Base-by-base conservation (phyloP, 2,329 filamentous ascomycete genomes). In the Pestalotiopsis sp. region DNA sequence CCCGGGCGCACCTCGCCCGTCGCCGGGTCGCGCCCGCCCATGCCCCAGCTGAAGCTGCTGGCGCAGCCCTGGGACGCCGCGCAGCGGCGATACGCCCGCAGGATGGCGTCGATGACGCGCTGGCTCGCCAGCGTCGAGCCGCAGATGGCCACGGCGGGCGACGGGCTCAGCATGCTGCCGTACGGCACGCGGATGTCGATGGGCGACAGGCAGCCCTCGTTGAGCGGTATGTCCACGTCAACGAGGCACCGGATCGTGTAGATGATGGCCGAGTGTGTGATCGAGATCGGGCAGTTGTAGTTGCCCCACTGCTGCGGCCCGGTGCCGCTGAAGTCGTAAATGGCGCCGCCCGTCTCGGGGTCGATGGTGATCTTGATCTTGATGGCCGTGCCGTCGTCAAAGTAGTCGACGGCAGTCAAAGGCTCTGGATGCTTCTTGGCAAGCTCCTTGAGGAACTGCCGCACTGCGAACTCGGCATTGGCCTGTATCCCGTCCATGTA, bases 211-310 rank as follows among this genome's bases (percentile, higher is more conserved):
- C 91, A 94, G 71, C 91, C 91, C 80, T 94, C 91, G 78, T 94
- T 94, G 3, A 94, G 83, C 0, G 91, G 91, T 17, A 94, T 92
- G 71, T 93, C 91, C 73, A 91, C 87, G 64, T 86, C 88, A 73
- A 94, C 92, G 69, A 94, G 82, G 74, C 89, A 91, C 31, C 91
- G 87, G 31, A 74, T 65, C 27, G 71, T 71, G 68, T 74, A 73
- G 65, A 77, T 76, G 67, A 76, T 74, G 49, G 74, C 76, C 38
- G 74, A 76, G 68, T 74, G 73, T 13, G 74, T 76, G 63, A 76
- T 75, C 20, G 74, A 72, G n/a, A 72, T 69, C 3, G 75, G 76
- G 27, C 74, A 74, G 66, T 76, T 76, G 69, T 74, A 71, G 69
- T 77, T 76, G 67, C 73, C 73, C 57, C 73, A 72, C 25, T 72